Percentiles rank a stretch among this genome's conserved stretches.
These are phyloP conservation scores for Xerocomellus amylosporus DNA, from an alignment of 768 basidiomycete genomes.

Conservation along the genomic window DNA sequence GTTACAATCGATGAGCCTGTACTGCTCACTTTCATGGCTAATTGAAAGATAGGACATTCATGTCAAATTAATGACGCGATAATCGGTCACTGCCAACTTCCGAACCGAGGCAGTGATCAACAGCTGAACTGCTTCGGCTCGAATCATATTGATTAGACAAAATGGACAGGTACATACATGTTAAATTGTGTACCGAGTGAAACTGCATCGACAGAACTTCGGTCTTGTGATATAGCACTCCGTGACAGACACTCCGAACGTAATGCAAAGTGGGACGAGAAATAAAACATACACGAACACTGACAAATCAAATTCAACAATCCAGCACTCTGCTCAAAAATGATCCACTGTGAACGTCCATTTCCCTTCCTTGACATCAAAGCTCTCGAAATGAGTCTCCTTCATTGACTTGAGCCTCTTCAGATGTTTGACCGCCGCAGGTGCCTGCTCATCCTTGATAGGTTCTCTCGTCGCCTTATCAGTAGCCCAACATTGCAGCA, in stretches of 20 bases:
- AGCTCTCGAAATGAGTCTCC: slow-evolving; percentile 80
- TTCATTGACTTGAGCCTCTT: slow-evolving; percentile 82
- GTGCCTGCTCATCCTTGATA: slow-evolving; percentile 77
- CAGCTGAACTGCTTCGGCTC: too few species aligned
- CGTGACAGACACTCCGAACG: background rate
- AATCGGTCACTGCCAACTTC: background rate
- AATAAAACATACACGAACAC: background rate
- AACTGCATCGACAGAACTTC: background rate
- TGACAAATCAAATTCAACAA: background rate
- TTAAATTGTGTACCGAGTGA: slow-evolving; percentile 9
- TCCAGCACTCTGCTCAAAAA: slow-evolving; percentile 52
- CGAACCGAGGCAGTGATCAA: background rate
- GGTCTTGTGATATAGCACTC: slow-evolving; percentile 11
- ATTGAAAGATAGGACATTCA: background rate
- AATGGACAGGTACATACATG: slow-evolving; percentile 14
- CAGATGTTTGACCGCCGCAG: slow-evolving; percentile 65
- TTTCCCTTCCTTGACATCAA: slow-evolving; percentile 75
- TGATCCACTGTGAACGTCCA: slow-evolving; percentile 96
- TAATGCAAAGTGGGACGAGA: background rate
- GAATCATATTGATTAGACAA: slow-evolving; percentile 9
- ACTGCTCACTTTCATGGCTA: slow-evolving; percentile 15
- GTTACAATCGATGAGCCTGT: background rate
- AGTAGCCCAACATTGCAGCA: slow-evolving; percentile 82
- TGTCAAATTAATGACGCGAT: slow-evolving; percentile 4
- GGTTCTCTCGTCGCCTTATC: slow-evolving; percentile 91